Base-by-base conservation (phyloP, 305 asterid genomes). In the Solanum hybrid region DNA sequence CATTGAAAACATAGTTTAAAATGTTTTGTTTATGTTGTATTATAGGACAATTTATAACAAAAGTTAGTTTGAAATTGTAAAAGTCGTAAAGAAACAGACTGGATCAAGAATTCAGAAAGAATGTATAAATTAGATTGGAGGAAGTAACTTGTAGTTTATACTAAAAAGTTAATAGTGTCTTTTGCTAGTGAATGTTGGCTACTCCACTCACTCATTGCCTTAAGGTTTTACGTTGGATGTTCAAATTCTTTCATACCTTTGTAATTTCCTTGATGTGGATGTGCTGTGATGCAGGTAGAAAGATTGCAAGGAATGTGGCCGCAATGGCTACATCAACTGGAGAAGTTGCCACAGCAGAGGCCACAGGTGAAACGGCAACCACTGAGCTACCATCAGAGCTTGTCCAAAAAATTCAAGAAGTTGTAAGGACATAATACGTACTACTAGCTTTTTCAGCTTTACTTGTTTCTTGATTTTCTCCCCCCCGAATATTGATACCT, bases 261-360 rank as follows among this genome's bases (percentile, higher is more conserved):
- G 31, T 31, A 84, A 45, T 51, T 84, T 31, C 42, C 34, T 34
- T 84, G 22, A 2, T 17, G 26, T 22, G 22, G 75, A 10, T 51
- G 42, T 10, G 19, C 31, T 51, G 66, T 71, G 88, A 45, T 73
- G 72, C 93, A 94, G 98, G 93, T 91, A 90, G 93, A 89, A 95
- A 92, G 91, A 76, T 89, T 87, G 92, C 92, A 26, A 90, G 95
- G 90, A 94, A 93, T 89, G 95, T 94, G 35, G 93, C 90, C 12
- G 90, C 94, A 34, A 92, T 93, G 97, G 97, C 97, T n/a, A 84
- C 87, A 31, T 84, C 87, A 51, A 94, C 98, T 3, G 95, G 96
- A 85, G 97, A 93, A 89, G 95, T 87, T 42, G 40, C 84, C 60
- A 87, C 89, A 10, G 38, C 64, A 27, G 89, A 71, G 22, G 32